Base-by-base conservation (phyloP, 2,329 filamentous ascomycete species). In the Penicillium sp. region DNA sequence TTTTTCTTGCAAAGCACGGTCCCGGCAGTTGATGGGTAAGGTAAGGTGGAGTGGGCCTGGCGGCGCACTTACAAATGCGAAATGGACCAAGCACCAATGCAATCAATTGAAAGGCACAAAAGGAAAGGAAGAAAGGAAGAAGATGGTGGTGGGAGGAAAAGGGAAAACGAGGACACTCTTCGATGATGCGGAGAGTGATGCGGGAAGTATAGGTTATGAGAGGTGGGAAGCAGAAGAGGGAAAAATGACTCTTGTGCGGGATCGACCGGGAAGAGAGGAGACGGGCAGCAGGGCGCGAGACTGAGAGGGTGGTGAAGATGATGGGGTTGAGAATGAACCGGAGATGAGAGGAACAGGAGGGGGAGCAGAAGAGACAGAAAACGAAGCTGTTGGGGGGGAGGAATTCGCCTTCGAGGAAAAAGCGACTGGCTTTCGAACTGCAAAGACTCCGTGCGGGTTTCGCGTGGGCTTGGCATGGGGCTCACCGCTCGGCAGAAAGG, bases 1-100 rank as follows among this genome's bases (percentile, higher is more conserved):
- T 51, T 19, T 35, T 19, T 19, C 33, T 30, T 35, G 12, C 35
- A 26, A 30, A 51, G 10, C n/a, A 51, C n/a, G 28, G 55, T 44
- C 53, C 49, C 53, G 28, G 42, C 22, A 55, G n/a, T 53, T 35
- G 47, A 55, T 58, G 57, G 56, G 56, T 22, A 40, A 50, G 50
- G 19, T 9, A 9, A 38, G 8, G 54, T 47, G 54, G 26, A 47
- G 40, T 49, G 51, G 28, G 38, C 19, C n/a, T 22, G 10, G 28
- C 24, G 53, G 53, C 53, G 62, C 56, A 73, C 72, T 68, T 62
- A 74, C 72, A 72, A 72, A 73, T 72, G 72, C 72, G 69, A 73
- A 65, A 65, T 67, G 60, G 53, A 70, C 67, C 56, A 65, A 61
- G 53, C 56, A 67, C 40, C 61, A 70, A 65, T 66, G 66, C 62